These are phyloP conservation scores for Aphanomyces cochlioides DNA, from an alignment of 352 stramenopile species.

Conservation along the genomic window DNA sequence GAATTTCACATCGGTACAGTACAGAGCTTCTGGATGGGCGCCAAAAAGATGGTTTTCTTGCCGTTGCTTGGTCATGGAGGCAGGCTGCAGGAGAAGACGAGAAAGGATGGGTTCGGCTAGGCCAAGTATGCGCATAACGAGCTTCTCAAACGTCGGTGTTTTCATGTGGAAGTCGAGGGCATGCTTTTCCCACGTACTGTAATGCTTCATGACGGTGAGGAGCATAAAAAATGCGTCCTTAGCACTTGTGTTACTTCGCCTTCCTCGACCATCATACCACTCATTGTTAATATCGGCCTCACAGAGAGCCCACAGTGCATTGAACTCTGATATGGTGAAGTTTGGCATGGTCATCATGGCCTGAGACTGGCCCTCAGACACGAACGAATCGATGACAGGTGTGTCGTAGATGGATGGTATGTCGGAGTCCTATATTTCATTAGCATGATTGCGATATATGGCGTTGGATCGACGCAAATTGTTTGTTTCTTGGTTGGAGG, in stretches of 20 bases:
- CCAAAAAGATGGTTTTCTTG: neutral
- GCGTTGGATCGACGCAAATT: neutral
- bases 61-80: neutral
- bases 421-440: constrained; percentile 6
- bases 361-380: neutral
- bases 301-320: neutral
- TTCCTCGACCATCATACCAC: constrained; percentile 11
- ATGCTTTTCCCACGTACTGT: constrained; percentile 11
- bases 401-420: neutral
- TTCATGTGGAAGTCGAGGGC: constrained; percentile 5
- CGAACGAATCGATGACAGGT: neutral
- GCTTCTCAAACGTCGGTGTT: constrained; percentile 7
- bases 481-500: neutral
- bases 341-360: neutral
- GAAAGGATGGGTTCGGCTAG: constrained; percentile 7
- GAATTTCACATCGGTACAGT: constrained; percentile 20
- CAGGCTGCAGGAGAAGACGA: neutral
- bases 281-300: neutral
- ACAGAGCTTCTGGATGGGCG: neutral
- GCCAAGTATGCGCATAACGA: neutral
- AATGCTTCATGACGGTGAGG: constrained; percentile 17
- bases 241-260: neutral
- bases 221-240: constrained; percentile 17
- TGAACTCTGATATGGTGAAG: constrained; percentile 5
- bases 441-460: neutral